phyloP scores from a whole-genome alignment of 306 rosid species.

The Crotalaria pallida region DNA sequence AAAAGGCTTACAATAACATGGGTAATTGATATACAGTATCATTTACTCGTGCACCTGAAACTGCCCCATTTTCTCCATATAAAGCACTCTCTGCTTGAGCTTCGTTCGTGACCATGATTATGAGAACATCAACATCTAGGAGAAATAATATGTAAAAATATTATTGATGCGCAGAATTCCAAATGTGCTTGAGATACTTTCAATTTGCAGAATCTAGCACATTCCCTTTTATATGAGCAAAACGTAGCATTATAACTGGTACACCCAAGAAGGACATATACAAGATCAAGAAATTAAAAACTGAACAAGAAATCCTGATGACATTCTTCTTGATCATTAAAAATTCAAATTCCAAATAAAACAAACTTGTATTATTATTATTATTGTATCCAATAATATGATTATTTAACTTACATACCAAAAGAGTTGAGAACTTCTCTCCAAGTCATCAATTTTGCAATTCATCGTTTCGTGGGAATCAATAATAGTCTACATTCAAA shows the following conservation, averaged over 20 bases:
- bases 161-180: background rate
- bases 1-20: background rate
- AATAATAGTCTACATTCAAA: background rate
- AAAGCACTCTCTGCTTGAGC: slow-evolving; percentile 77
- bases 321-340: background rate
- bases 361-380: background rate
- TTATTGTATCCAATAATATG: background rate
- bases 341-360: background rate
- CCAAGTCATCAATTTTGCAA: slow-evolving; percentile 12
- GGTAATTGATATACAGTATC: slow-evolving; percentile 16
- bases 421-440: slow-evolving; percentile 8
- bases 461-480: background rate
- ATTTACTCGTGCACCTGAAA: slow-evolving; percentile 69
- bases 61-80: slow-evolving; percentile 82
- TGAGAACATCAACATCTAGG: slow-evolving; percentile 78
- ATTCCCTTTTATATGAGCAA: background rate
- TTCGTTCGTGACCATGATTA: slow-evolving; percentile 89
- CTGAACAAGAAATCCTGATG: background rate
- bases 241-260: background rate
- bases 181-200: slow-evolving; percentile 7
- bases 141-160: slow-evolving; percentile 17
- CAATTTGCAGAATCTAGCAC: slow-evolving; percentile 10
- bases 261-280: background rate
- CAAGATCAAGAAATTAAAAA: background rate
- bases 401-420: background rate